These are phyloP conservation scores for Stagonosporopsis rhizophila DNA, from an alignment of 2,329 filamentous ascomycete species.

Conservation along the genomic window DNA sequence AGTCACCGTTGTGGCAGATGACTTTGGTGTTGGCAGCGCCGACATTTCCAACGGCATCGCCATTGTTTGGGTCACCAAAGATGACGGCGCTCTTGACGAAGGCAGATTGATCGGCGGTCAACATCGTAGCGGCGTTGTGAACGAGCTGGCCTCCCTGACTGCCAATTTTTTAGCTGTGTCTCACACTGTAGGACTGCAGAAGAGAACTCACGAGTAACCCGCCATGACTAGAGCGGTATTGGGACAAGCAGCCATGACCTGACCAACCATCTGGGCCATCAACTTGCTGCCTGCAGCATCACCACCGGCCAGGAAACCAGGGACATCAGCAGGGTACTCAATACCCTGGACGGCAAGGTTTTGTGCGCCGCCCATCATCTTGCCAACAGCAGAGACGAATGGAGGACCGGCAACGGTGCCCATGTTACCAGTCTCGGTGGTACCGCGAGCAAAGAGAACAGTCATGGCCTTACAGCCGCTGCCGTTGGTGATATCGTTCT, in stretches of 20 bases:
- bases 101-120: constrained; percentile 29
- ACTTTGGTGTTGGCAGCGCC: constrained; percentile 41
- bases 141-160: constrained; percentile 53
- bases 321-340: constrained; percentile 57
- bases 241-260: constrained; percentile 54
- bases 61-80: constrained; percentile 50
- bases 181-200: neutral
- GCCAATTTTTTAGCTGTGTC: neutral
- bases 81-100: constrained; percentile 43
- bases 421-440: constrained; percentile 61
- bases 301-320: constrained; percentile 57
- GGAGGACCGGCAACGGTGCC: constrained; percentile 59
- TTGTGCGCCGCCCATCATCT: constrained; percentile 49
- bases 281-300: constrained; percentile 53
- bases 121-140: constrained; percentile 53
- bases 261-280: constrained; percentile 53
- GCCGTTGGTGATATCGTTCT: constrained; percentile 39
- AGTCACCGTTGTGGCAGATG: constrained; percentile 46
- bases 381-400: constrained; percentile 57
- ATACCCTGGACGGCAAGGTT: constrained; percentile 63
- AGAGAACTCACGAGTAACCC: constrained; percentile 55
- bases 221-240: constrained; percentile 56
- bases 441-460: constrained; percentile 65
- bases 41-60: constrained; percentile 42
- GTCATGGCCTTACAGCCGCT: constrained; percentile 57